Conservation (phyloP, 495 filamentous ascomycete species). For the Daldinia childiae region DNA sequence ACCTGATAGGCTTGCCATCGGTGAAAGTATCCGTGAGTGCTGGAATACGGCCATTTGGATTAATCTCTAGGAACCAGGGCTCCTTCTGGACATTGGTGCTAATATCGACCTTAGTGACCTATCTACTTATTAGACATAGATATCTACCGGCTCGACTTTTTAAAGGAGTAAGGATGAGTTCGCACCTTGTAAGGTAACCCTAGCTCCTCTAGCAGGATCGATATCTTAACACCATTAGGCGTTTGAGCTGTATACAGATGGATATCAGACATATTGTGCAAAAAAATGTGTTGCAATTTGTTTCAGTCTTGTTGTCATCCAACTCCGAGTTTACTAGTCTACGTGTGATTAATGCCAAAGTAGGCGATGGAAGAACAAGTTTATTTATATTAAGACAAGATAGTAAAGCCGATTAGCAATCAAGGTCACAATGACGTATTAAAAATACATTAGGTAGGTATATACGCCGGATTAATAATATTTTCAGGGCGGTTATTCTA, state of each 20-base stretch:
- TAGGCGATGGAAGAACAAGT: neutral
- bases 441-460: neutral
- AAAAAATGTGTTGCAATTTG: conserved; percentile 32
- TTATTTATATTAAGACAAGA: conserved; percentile 16
- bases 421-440: conserved; percentile 21
- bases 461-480: conserved; percentile 27
- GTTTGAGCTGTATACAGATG: conserved; percentile 68
- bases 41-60: conserved; percentile 96
- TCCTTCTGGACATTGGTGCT: conserved; percentile 78
- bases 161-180: neutral
- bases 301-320: conserved; percentile 35
- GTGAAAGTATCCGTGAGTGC: conserved; percentile 80
- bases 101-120: conserved; percentile 73
- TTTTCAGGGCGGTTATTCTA: neutral
- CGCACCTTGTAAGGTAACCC: conserved; percentile 69
- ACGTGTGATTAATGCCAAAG: neutral
- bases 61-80: conserved; percentile 88
- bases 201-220: conserved; percentile 89
- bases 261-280: conserved; percentile 48
- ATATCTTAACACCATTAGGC: conserved; percentile 83
- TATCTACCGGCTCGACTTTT: neutral
- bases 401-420: conserved; percentile 35
- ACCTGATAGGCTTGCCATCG: conserved; percentile 75
- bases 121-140: conserved; percentile 26
- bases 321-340: conserved; percentile 3